phyloP scores from a whole-genome alignment of 2,329 filamentous ascomycete genomes.

The Sporothrix inflata region DNA sequence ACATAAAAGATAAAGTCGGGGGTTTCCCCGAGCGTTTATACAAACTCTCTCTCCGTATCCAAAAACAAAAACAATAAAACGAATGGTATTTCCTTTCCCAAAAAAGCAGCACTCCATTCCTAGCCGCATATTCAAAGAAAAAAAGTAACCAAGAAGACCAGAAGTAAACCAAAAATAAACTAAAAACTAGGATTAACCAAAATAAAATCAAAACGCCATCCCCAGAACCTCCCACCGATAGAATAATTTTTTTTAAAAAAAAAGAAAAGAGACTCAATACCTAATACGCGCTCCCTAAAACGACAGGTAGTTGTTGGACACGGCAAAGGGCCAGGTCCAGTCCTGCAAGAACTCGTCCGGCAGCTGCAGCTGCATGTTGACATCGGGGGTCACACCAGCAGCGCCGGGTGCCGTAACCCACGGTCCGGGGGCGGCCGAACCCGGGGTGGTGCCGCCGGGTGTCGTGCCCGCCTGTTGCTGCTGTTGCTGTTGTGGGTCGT shows the following conservation, averaged over 20 bases:
- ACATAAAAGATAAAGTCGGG: background rate
- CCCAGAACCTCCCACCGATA: background rate
- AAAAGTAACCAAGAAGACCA: background rate
- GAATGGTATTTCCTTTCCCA: background rate
- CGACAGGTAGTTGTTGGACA: constrained; percentile 32
- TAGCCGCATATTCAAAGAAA: background rate
- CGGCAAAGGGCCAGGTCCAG: constrained; percentile 32
- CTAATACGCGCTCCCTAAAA: background rate
- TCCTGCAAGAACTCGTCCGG: constrained; percentile 31
- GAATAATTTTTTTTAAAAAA: background rate
- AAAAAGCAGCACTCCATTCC: background rate
- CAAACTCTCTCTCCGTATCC: background rate
- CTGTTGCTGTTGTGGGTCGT: background rate
- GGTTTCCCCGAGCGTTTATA: background rate
- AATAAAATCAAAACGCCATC: background rate
- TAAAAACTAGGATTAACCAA: background rate
- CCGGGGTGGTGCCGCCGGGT: background rate
- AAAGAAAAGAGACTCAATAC: background rate
- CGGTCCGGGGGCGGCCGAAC: background rate
- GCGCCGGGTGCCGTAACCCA: constrained; percentile 11
- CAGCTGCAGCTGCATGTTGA: constrained; percentile 28
- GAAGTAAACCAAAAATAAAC: no score
- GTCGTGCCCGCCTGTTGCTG: background rate
- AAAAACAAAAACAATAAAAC: background rate
- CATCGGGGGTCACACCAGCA: constrained; percentile 11